Evolutionary conservation across 148 eudicot species (phyloP).

Genomic region (Vaccinium myrtillus): DNA sequence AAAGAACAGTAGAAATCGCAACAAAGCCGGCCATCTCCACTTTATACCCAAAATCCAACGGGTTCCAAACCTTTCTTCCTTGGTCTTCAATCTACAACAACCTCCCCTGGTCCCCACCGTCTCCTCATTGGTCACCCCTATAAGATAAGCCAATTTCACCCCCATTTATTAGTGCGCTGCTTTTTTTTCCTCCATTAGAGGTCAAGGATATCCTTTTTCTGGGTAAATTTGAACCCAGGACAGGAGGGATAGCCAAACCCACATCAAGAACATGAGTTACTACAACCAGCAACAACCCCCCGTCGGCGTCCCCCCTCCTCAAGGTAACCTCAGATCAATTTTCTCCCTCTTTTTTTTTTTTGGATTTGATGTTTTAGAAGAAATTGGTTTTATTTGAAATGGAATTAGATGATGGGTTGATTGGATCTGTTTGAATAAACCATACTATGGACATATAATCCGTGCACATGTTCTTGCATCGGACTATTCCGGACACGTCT

Average conservation of each 20-base stretch:
- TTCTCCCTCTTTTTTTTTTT: background rate
- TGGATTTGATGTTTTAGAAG: too few species aligned
- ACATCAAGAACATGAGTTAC: conserved; percentile 51
- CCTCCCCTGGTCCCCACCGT: background rate
- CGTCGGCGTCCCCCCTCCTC: conserved; percentile 81
- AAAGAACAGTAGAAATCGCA: background rate
- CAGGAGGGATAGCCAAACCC: background rate
- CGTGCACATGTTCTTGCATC: too few species aligned
- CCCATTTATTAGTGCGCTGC: background rate
- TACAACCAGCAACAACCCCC: conserved; percentile 83
- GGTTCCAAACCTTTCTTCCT: background rate
- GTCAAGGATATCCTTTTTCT: background rate
- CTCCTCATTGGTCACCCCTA: background rate
- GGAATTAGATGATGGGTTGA: background rate
- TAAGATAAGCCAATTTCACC: background rate
- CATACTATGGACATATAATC: too few species aligned
- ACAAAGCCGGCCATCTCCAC: background rate
- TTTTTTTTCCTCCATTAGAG: background rate
- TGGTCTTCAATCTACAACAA: background rate
- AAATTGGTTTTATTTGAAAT: background rate
- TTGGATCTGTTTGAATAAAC: conserved; percentile 9
- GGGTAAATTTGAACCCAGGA: conserved; percentile 7
- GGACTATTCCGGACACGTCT: too few species aligned
- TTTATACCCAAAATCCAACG: background rate
- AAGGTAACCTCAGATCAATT: conserved; percentile 39